phyloP scores from a whole-genome alignment of 495 filamentous ascomycete species.

The Venustampulla echinocandica region DNA sequence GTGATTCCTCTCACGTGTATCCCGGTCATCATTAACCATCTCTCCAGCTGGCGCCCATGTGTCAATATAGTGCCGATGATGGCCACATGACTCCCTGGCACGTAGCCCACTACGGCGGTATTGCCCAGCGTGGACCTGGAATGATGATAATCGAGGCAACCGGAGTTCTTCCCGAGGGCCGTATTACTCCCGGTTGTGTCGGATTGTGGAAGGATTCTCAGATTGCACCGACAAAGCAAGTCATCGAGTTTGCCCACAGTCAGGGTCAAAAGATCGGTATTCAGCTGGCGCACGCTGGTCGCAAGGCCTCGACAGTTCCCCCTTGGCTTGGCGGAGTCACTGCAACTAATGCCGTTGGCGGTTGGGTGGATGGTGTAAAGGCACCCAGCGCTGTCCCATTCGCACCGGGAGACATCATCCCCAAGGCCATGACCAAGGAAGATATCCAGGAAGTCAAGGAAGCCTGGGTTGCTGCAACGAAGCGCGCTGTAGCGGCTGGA shows the following conservation, averaged over 20 bases:
- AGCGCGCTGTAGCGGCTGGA: conserved; percentile 47
- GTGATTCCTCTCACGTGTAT: no score
- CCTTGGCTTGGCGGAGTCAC: conserved; percentile 51
- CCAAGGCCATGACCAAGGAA: conserved; percentile 43
- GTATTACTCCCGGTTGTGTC: conserved; percentile 64
- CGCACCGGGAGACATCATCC: conserved; percentile 34
- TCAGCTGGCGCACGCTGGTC: conserved; percentile 68
- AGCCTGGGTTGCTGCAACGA: conserved; percentile 44
- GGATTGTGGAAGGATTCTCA: conserved; percentile 72
- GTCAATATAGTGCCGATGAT: conserved; percentile 60
- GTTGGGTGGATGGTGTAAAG: conserved; percentile 53
- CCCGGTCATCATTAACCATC: no score
- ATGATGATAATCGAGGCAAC: conserved; percentile 68
- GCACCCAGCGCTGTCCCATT: conserved; percentile 49
- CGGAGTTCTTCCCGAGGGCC: conserved; percentile 58
- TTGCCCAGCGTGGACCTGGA: conserved; percentile 57
- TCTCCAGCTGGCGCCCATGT: conserved; percentile 52
- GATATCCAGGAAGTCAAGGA: conserved; percentile 51
- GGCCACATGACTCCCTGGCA: conserved; percentile 59
- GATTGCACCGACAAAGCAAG: conserved; percentile 48
- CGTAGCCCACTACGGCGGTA: conserved; percentile 40
- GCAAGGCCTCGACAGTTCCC: conserved; percentile 62
- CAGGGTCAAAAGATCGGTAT: conserved; percentile 64
- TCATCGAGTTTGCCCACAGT: conserved; percentile 62
- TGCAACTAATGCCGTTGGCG: conserved; percentile 42